phyloP scores from a whole-genome alignment of 2,329 filamentous ascomycete species.

The Fusarium burgessii region DNA sequence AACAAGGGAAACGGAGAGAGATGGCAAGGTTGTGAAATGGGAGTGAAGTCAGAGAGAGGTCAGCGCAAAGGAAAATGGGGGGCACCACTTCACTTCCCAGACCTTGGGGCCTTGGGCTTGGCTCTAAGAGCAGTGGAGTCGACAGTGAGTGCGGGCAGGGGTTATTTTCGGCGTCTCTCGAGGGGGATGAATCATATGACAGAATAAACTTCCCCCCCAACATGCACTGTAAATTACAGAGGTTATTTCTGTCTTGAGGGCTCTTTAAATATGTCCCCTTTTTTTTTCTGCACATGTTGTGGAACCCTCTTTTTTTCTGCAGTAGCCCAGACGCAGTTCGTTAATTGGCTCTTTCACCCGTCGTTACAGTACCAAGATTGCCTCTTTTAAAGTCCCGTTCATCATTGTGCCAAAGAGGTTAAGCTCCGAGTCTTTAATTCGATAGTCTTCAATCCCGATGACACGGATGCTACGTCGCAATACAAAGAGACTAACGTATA shows the following conservation, averaged over 20 bases:
- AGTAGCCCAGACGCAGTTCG: constrained; percentile 1
- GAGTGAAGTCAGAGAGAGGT: constrained; percentile 20
- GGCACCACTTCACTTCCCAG: neutral
- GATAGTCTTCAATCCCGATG: constrained; percentile 5
- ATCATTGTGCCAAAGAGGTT: neutral
- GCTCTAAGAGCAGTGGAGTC: constrained; percentile 10
- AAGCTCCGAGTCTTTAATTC: constrained; percentile 16
- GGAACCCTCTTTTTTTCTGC: neutral
- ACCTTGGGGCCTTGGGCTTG: neutral
- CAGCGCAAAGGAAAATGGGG: constrained; percentile 19
- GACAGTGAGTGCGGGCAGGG: neutral
- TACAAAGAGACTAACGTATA: neutral
- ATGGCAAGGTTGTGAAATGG: constrained; percentile 3
- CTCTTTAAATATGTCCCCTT: constrained; percentile 12
- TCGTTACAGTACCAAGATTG: constrained; percentile 16
- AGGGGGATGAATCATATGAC: neutral
- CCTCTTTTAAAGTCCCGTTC: constrained; percentile 4
- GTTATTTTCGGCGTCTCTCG: neutral
- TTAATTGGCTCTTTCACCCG: constrained; percentile 23
- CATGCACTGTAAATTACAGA: too few species aligned
- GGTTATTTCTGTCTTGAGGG: neutral
- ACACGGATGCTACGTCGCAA: constrained; percentile 3
- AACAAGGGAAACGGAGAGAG: constrained; percentile 17
- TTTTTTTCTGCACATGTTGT: constrained; percentile 17
- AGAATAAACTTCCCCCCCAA: neutral